Base-by-base conservation (phyloP, 805 yeast genomes). In the Ascoidea tarda region DNA sequence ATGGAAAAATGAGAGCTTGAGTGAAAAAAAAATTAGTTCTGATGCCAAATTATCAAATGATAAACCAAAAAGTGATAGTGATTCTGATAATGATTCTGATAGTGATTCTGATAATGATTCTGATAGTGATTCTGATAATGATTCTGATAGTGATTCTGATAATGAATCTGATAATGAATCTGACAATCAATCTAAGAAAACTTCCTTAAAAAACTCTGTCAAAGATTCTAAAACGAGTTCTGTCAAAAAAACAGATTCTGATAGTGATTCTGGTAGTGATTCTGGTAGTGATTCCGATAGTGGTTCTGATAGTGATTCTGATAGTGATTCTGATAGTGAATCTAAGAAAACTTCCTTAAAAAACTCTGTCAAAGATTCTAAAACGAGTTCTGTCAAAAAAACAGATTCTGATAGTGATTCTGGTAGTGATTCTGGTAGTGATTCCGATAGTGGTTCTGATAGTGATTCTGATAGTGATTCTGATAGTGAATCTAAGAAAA, bases 241-340 rank as follows among this genome's bases (percentile, higher is more conserved):
- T 44, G 46, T 44, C 16, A 44, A 16, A n/a, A n/a, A 21, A 21
- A 21, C 46, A n/a, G 16, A 44, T 14, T 16, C 46, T n/a, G 46
- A 14, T 3, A 44, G 3, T n/a, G n/a, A 14, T 2, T 44, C 46
- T 44, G 46, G 3, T 3, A n/a, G 3, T 44, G 46, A 14, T 2
- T 16, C 46, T 44, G n/a, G 3, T 3, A 44, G 16, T 14, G n/a
- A 14, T 2, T 21, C 28, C 3, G 55, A 58, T 33, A 47, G 53
- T 32, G 52, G 53, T 48, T 56, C 56, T 44, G 53, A 54, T 32
- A 54, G 55, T 46, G 46, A 50, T 33, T 52, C 54, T 8, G 53
- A 46, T 14, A 50, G 54, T 16, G 54, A 48, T 52, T 54, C 61
- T 21, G 61, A 55, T 45, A 48, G 52, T 49, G 53, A n/a, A n/a